These are phyloP conservation scores for Rhypophila decipiens DNA, from an alignment of 495 filamentous ascomycete species.

Conservation along the genomic window DNA sequence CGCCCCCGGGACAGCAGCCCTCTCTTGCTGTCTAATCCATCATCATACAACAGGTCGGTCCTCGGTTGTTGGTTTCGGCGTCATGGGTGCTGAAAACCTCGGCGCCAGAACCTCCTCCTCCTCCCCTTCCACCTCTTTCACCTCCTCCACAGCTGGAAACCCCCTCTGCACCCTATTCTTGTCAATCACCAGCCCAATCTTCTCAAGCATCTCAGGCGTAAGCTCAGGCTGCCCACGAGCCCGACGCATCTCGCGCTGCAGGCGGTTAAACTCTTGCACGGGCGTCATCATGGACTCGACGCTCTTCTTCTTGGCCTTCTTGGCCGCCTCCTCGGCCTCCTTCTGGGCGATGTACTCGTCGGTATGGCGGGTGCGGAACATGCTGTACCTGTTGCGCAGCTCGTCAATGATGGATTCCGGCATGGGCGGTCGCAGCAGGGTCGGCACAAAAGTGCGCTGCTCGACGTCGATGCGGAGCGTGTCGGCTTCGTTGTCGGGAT, in stretches of 20 bases:
- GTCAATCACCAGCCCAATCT: slow-evolving; percentile 61
- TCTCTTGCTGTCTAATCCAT: no score
- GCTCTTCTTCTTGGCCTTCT: slow-evolving; percentile 48
- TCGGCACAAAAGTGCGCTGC: slow-evolving; percentile 65
- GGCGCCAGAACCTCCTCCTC: no score
- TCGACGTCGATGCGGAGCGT: slow-evolving; percentile 74
- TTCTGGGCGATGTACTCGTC: slow-evolving; percentile 56
- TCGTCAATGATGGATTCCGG: slow-evolving; percentile 76
- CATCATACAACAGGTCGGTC: no score
- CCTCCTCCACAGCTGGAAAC: neutral
- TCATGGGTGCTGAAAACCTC: no score
- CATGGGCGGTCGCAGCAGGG: slow-evolving; percentile 69
- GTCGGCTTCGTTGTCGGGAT: slow-evolving; percentile 55
- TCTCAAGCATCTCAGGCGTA: slow-evolving; percentile 54
- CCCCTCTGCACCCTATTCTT: slow-evolving; percentile 32
- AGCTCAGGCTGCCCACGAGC: slow-evolving; percentile 44
- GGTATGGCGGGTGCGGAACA: slow-evolving; percentile 77
- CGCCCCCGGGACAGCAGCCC: no score
- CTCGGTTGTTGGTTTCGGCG: no score
- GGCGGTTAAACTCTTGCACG: slow-evolving; percentile 44
- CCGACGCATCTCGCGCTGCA: slow-evolving; percentile 36
- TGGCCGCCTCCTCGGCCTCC: slow-evolving; percentile 54
- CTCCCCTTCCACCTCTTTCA: no score
- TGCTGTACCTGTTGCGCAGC: slow-evolving; percentile 76
- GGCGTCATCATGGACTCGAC: slow-evolving; percentile 50